phyloP scores from a whole-genome alignment of 1,284 basidiomycete species.

The Malassezia vespertilionis region DNA sequence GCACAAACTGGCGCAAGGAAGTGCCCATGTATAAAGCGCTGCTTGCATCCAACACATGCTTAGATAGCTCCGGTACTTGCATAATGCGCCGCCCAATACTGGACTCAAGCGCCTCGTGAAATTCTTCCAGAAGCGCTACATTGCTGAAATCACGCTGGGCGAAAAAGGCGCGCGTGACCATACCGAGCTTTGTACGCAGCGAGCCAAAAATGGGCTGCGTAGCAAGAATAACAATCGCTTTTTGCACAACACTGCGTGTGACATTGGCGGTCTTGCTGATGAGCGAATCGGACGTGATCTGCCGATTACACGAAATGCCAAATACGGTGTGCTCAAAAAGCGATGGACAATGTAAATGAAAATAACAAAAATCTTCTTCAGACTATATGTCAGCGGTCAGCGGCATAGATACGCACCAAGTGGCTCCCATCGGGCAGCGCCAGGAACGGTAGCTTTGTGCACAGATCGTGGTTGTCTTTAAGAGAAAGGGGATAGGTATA shows the following conservation, averaged over 20 bases:
- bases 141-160: slow-evolving; percentile 43
- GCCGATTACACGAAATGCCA: slow-evolving; percentile 62
- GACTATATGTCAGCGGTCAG: slow-evolving; percentile 53
- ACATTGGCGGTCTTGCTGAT: slow-evolving; percentile 73
- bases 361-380: slow-evolving; percentile 91
- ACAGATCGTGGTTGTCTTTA: slow-evolving; percentile 35
- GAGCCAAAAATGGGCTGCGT: slow-evolving; percentile 49
- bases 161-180: slow-evolving; percentile 59
- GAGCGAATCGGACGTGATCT: slow-evolving; percentile 73
- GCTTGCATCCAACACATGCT: not conserved
- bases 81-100: slow-evolving; percentile 22
- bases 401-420: slow-evolving; percentile 54
- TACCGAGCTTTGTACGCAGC: slow-evolving; percentile 76
- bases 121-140: slow-evolving; percentile 43
- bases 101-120: slow-evolving; percentile 42
- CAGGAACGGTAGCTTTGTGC: slow-evolving; percentile 70
- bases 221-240: slow-evolving; percentile 88
- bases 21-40: slow-evolving; percentile 70
- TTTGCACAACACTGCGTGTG: slow-evolving; percentile 90
- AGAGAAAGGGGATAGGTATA: slow-evolving; percentile 34
- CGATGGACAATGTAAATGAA: slow-evolving; percentile 57
- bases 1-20: slow-evolving; percentile 78
- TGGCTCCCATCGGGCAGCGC: slow-evolving; percentile 95
- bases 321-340: slow-evolving; percentile 25
- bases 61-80: not conserved